Conservation (phyloP, 495 filamentous ascomycete species). For the Penicilliopsis zonata region DNA sequence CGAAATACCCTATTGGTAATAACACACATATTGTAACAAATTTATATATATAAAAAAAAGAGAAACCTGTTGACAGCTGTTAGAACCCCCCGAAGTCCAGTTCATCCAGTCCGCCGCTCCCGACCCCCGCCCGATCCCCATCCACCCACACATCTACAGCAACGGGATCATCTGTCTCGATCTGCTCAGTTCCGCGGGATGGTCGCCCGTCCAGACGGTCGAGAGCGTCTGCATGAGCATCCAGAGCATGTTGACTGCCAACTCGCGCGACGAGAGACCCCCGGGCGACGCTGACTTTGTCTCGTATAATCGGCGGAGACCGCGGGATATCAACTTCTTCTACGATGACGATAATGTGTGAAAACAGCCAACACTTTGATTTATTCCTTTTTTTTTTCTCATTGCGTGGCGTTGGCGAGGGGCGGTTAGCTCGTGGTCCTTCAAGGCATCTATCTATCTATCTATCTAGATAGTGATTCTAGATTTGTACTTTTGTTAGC, state of each 20-base stretch:
- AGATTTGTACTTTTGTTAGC: no score
- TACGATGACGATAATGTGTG: slow-evolving; percentile 80
- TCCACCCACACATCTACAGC: slow-evolving; percentile 95
- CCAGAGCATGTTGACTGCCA: slow-evolving; percentile 95
- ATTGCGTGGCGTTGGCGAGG: slow-evolving; percentile 3
- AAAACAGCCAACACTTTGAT: slow-evolving; percentile 8
- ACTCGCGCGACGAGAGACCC: slow-evolving; percentile 78
- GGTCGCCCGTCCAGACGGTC: slow-evolving; percentile 93
- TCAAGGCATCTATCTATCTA: no score
- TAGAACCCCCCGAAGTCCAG: slow-evolving; percentile 90
- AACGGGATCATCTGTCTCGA: slow-evolving; percentile 98
- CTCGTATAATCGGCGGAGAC: slow-evolving; percentile 58
- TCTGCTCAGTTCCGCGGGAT: slow-evolving; percentile 74
- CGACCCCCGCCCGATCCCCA: slow-evolving; percentile 61
- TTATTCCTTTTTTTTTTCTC: slow-evolving; percentile 2
- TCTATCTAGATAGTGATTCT: no score
- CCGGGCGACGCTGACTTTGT: slow-evolving; percentile 83
- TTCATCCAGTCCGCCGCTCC: slow-evolving; percentile 50
- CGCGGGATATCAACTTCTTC: slow-evolving; percentile 75
- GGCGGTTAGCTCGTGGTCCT: background rate
- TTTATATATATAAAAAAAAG: no score
- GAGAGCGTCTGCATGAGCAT: slow-evolving; percentile 96
- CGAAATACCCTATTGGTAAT: slow-evolving; percentile 82
- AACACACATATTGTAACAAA: no score
- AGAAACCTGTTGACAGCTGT: no score